phyloP scores from a whole-genome alignment of 495 filamentous ascomycete species.

The Hyaloscypha variabilis region DNA sequence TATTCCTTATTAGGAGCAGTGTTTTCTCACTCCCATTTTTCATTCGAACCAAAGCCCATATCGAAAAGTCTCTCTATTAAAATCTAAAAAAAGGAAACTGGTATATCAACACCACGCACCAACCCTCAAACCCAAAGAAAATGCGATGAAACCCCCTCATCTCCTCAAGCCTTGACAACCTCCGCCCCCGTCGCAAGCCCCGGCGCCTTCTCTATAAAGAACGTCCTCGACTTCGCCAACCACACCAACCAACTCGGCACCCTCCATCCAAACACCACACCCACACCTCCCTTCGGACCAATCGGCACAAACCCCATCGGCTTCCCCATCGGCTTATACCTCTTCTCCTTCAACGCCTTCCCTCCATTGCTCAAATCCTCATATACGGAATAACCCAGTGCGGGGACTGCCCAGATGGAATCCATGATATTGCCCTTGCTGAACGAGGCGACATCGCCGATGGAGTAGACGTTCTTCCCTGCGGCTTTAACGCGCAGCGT shows the following conservation, averaged over 20 bases:
- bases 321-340: constrained; percentile 44
- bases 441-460: constrained; percentile 39
- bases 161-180: background rate
- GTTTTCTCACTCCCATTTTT: too few relatives aligned
- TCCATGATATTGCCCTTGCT: constrained; percentile 36
- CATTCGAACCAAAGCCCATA: too few relatives aligned
- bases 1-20: too few relatives aligned
- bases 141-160: too few relatives aligned
- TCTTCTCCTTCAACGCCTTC: constrained; percentile 41
- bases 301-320: constrained; percentile 43
- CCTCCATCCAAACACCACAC: constrained; percentile 52
- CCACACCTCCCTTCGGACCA: constrained; percentile 53
- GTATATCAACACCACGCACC: too few relatives aligned
- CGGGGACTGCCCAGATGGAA: constrained; percentile 33
- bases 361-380: constrained; percentile 34
- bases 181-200: background rate
- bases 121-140: too few relatives aligned
- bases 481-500: constrained; percentile 40
- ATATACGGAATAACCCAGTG: constrained; percentile 37
- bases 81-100: too few relatives aligned
- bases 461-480: constrained; percentile 35
- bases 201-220: constrained; percentile 52
- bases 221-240: constrained; percentile 56
- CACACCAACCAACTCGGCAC: constrained; percentile 59
- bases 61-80: too few relatives aligned